Evolutionary conservation across 108 stramenopile genomes (phyloP).

Genomic region (Seminavis robusta): DNA sequence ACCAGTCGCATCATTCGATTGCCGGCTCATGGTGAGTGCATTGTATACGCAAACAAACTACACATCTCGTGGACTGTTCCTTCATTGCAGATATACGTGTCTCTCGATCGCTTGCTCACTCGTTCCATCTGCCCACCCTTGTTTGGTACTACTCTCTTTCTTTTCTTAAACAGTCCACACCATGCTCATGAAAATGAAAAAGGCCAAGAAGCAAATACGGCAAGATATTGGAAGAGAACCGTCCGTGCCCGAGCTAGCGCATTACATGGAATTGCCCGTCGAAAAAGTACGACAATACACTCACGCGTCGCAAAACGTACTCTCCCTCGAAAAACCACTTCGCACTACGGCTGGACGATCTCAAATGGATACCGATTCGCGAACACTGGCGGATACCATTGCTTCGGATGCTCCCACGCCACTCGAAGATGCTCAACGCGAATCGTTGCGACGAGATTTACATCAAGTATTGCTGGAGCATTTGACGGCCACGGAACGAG

Average conservation of each 20-base stretch:
- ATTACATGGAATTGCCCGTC: constrained; percentile 57
- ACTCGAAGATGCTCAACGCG: constrained; percentile 61
- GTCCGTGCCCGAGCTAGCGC: constrained; percentile 67
- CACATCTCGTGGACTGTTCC: too few species aligned
- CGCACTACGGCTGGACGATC: constrained; percentile 6
- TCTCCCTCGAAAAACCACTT: constrained; percentile 57
- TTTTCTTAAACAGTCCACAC: constrained; percentile 60
- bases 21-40: constrained; percentile 73
- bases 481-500: constrained; percentile 48
- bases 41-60: too few species aligned
- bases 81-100: background rate
- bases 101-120: constrained; percentile 13
- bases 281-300: constrained; percentile 62
- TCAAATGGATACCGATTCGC: constrained; percentile 38
- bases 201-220: constrained; percentile 45
- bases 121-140: constrained; percentile 10
- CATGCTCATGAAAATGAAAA: constrained; percentile 61
- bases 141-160: too few species aligned
- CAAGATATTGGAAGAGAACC: constrained; percentile 63
- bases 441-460: constrained; percentile 51
- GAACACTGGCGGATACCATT: constrained; percentile 63
- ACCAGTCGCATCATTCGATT: constrained; percentile 81
- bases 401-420: constrained; percentile 65
- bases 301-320: constrained; percentile 45
- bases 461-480: constrained; percentile 51